Conservation (phyloP, 352 stramenopile genomes). For the Blastocystis sp. region DNA sequence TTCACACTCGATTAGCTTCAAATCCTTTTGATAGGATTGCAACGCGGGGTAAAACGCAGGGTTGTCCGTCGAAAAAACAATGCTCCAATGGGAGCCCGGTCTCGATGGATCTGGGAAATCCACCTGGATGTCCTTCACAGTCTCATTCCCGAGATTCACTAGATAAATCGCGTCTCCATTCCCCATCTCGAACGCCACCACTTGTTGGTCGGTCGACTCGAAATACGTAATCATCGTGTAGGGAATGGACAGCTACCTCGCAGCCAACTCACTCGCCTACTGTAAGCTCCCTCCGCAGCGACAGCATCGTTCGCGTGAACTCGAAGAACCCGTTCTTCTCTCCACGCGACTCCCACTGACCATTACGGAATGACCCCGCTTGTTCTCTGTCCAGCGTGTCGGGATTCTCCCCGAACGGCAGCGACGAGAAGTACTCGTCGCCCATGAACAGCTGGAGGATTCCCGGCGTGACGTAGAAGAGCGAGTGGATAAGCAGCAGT, state of each 20-base stretch:
- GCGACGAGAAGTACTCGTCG: slow-evolving; percentile 14
- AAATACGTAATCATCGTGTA: background rate
- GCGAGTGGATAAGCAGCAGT: background rate
- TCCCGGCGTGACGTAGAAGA: slow-evolving; percentile 1
- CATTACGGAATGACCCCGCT: background rate
- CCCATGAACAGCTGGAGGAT: slow-evolving; percentile 21
- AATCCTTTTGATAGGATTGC: background rate
- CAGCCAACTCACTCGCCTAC: background rate
- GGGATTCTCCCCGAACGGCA: background rate
- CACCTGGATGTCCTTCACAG: background rate
- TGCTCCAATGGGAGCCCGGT: background rate
- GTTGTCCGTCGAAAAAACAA: background rate
- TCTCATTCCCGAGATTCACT: background rate
- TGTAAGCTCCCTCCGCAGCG: background rate
- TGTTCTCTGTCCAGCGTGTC: background rate
- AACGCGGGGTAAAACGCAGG: background rate
- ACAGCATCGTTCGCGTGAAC: background rate
- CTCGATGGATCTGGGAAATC: background rate
- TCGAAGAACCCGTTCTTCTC: background rate
- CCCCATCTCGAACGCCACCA: background rate
- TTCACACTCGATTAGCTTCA: background rate
- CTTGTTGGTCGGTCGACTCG: background rate
- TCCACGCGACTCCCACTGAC: background rate
- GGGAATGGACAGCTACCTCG: background rate
- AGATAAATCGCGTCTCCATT: background rate